phyloP scores from a whole-genome alignment of 2,329 filamentous ascomycete species.

The Cercospora sesami region DNA sequence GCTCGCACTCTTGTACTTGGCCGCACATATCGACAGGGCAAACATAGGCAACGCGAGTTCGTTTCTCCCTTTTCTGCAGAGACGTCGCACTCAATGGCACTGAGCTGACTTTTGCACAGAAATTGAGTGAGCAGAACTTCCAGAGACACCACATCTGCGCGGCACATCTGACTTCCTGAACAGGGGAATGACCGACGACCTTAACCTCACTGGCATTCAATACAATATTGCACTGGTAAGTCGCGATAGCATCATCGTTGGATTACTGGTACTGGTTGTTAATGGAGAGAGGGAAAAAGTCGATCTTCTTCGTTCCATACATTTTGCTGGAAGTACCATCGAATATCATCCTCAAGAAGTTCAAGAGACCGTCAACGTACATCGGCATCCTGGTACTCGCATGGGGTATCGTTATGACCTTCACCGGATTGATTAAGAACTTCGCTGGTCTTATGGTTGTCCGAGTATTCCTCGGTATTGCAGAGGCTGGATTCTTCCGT shows the following conservation, averaged over 20 bases:
- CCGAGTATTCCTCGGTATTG: conserved; percentile 29
- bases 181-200: not conserved
- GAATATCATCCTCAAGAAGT: conserved; percentile 36
- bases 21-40: not conserved
- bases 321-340: conserved; percentile 39
- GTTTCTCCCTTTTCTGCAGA: no score
- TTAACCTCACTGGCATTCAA: conserved; percentile 14
- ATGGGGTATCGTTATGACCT: conserved; percentile 34
- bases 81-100: no score
- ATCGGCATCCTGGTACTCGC: conserved; percentile 31
- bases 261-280: no score
- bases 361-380: conserved; percentile 30
- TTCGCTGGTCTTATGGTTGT: conserved; percentile 28
- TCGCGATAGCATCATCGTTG: no score
- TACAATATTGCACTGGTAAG: conserved; percentile 45
- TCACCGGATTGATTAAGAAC: conserved; percentile 33
- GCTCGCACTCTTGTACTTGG: not conserved
- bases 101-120: no score
- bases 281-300: no score
- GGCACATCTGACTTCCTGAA: no score
- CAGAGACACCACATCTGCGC: no score
- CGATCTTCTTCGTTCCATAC: conserved; percentile 43
- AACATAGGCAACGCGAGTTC: not conserved
- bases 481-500: conserved; percentile 31
- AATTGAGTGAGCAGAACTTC: no score